Evolutionary conservation across 2,329 filamentous ascomycete genomes (phyloP).

Genomic region (Alternaria viburni): DNA sequence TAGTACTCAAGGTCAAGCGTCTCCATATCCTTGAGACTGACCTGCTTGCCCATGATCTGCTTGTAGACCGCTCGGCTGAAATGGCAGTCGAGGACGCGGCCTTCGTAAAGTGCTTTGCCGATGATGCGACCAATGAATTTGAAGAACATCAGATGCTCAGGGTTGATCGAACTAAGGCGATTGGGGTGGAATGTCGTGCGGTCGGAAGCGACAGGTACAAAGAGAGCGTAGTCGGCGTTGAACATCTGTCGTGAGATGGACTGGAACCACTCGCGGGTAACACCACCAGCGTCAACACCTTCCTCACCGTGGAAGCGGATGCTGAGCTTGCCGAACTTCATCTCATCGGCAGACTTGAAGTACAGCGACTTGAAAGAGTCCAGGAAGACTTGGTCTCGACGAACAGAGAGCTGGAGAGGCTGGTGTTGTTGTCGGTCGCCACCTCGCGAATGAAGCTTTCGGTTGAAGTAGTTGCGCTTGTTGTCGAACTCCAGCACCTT

Average conservation of each 20-base stretch:
- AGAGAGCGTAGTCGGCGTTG: slow-evolving; percentile 95
- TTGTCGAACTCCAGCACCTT: slow-evolving; percentile 99
- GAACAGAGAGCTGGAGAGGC: slow-evolving; percentile 84
- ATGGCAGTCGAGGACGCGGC: slow-evolving; percentile 94
- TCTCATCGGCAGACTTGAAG: slow-evolving; percentile 94
- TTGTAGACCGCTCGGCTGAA: slow-evolving; percentile 99
- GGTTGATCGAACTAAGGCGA: slow-evolving; percentile 89
- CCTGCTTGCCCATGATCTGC: slow-evolving; percentile 90
- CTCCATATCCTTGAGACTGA: slow-evolving; percentile 99
- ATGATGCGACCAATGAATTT: slow-evolving; percentile 99
- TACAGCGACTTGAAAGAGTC: slow-evolving; percentile 98
- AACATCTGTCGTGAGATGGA: slow-evolving; percentile 98
- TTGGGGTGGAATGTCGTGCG: slow-evolving; percentile 99
- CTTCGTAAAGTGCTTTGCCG: slow-evolving; percentile 96
- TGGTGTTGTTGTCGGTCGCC: slow-evolving; percentile 71
- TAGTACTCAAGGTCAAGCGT: slow-evolving; percentile 98
- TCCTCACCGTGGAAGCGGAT: slow-evolving; percentile 98
- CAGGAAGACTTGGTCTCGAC: slow-evolving; percentile 94
- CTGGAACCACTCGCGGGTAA: slow-evolving; percentile 99
- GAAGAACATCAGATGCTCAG: slow-evolving; percentile 96
- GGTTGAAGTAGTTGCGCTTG: slow-evolving; percentile 98
- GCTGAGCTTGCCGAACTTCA: slow-evolving; percentile 98
- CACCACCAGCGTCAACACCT: slow-evolving; percentile 95
- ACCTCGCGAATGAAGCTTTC: slow-evolving; percentile 81
- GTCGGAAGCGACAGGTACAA: slow-evolving; percentile 95